phyloP scores from a whole-genome alignment of 768 basidiomycete species.

The Xerocomus spinulosus region DNA sequence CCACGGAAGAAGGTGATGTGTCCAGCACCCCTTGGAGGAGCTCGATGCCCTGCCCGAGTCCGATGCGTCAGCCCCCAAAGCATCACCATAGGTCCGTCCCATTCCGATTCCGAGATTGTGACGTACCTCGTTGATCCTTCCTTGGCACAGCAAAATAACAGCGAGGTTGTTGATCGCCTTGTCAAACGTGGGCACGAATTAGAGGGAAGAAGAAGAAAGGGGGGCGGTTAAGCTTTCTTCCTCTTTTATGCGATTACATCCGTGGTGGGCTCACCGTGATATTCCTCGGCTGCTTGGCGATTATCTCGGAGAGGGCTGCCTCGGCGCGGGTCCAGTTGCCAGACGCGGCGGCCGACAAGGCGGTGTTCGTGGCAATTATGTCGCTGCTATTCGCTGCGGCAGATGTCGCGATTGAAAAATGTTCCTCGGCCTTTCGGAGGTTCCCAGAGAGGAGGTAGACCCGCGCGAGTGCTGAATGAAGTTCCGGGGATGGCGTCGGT shows the following conservation, averaged over 20 bases:
- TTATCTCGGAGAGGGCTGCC: conserved; percentile 38
- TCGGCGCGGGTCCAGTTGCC: conserved; percentile 65
- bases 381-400: conserved; percentile 46
- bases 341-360: conserved; percentile 59
- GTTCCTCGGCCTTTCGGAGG: conserved; percentile 50
- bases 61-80: background rate
- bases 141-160: conserved; percentile 66
- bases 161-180: conserved; percentile 73
- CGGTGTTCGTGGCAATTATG: conserved; percentile 58
- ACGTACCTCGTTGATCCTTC: conserved; percentile 63
- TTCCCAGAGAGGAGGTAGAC: conserved; percentile 74
- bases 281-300: conserved; percentile 55
- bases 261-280: conserved; percentile 43
- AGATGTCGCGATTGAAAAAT: conserved; percentile 42
- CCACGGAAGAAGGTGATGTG: conserved; percentile 64
- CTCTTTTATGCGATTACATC: too few species aligned
- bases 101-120: conserved; percentile 1
- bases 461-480: conserved; percentile 67
- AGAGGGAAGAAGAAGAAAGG: too few species aligned
- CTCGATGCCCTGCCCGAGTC: conserved; percentile 53
- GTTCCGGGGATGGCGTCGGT: conserved; percentile 41
- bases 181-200: background rate
- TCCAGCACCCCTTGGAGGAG: conserved; percentile 60
- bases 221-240: too few species aligned
- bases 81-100: background rate